phyloP scores from a whole-genome alignment of 129 eudicot genomes.

The Artemisia annua region DNA sequence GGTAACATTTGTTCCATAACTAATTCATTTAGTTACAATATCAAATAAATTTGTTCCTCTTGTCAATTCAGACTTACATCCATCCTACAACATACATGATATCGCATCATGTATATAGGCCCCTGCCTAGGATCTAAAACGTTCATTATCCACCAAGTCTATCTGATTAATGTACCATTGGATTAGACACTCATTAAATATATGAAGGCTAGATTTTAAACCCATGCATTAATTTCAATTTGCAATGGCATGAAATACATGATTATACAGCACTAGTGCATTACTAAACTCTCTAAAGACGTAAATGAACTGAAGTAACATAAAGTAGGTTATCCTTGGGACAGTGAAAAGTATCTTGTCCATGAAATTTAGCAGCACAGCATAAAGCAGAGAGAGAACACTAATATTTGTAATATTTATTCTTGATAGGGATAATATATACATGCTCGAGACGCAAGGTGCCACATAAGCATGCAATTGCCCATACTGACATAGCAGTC shows the following conservation, averaged over 20 bases:
- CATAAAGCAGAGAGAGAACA: slow-evolving; percentile 5
- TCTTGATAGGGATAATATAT: slow-evolving; percentile 20
- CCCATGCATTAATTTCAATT: neutral
- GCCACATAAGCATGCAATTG: slow-evolving; percentile 88
- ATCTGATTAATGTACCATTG: neutral
- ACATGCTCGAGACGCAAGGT: slow-evolving; percentile 94
- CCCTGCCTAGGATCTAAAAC: neutral
- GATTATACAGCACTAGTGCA: neutral
- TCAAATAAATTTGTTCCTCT: neutral
- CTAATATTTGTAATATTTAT: neutral
- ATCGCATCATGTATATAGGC: neutral
- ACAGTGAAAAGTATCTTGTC: slow-evolving; percentile 6
- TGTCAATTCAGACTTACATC: neutral
- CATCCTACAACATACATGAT: neutral
- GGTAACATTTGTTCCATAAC: neutral
- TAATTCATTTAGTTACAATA: neutral
- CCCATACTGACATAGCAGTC: slow-evolving; percentile 84
- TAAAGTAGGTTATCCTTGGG: neutral
- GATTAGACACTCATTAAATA: neutral
- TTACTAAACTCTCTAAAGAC: slow-evolving; percentile 5
- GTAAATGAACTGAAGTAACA: neutral
- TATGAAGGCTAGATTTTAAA: neutral
- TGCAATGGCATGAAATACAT: neutral
- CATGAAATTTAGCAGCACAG: neutral
- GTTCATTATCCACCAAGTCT: neutral